A percentile compares a stretch with the other conserved stretches of the same genome.
Evolutionary conservation across 2,329 filamentous ascomycete species (phyloP).

Genomic region (Phaeosphaeria sp.): DNA sequence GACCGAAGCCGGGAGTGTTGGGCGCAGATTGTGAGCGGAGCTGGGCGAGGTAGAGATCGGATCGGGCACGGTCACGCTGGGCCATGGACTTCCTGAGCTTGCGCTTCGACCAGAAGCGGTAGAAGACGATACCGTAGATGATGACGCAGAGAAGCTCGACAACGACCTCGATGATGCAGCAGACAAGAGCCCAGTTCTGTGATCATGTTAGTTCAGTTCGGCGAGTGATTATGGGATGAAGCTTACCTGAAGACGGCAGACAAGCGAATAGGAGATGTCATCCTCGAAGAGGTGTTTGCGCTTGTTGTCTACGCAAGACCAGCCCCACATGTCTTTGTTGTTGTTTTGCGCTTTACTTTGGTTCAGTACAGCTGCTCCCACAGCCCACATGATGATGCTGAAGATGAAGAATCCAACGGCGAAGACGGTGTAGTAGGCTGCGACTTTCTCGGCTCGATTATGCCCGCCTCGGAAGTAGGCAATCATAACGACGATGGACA

Average conservation of each 20-base stretch:
- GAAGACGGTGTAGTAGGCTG: conserved; percentile 94
- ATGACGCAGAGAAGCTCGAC: conserved; percentile 89
- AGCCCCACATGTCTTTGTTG: conserved; percentile 95
- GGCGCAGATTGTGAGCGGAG: conserved; percentile 80
- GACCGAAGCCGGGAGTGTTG: conserved; percentile 86
- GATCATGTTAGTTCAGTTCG: conserved; percentile 15
- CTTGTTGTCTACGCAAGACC: conserved; percentile 92
- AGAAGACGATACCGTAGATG: conserved; percentile 95
- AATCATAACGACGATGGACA: conserved; percentile 81
- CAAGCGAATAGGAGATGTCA: conserved; percentile 84
- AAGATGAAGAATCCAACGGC: conserved; percentile 93
- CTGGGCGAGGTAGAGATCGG: conserved; percentile 86
- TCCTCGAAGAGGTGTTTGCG: conserved; percentile 78
- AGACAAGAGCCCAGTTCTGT: conserved; percentile 94
- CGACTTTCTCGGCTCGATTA: conserved; percentile 86
- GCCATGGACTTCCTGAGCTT: conserved; percentile 97
- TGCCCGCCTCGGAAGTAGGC: conserved; percentile 91
- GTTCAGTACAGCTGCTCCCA: conserved; percentile 85
- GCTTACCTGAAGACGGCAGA: conserved; percentile 84
- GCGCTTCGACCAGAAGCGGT: conserved; percentile 96
- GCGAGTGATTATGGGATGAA: background rate
- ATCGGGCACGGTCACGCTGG: conserved; percentile 88
- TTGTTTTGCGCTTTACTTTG: conserved; percentile 73
- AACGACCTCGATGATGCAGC: conserved; percentile 95
- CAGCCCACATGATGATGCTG: conserved; percentile 89